Base-by-base conservation (phyloP, 441 rosid genomes). In the Erodium texanum region DNA sequence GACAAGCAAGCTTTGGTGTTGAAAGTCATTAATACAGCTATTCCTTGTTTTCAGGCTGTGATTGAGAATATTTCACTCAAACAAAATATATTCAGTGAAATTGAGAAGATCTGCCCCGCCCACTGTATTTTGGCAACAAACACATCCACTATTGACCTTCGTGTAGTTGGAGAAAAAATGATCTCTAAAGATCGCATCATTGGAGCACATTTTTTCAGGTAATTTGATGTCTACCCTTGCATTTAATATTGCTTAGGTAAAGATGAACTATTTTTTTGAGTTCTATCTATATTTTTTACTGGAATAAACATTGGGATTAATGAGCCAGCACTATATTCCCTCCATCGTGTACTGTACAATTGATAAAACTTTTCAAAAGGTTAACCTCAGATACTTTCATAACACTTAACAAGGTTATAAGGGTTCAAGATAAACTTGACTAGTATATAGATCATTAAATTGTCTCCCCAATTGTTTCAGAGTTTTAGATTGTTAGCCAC, bases 131-230 rank as follows among this genome's bases (percentile, higher is more conserved):
- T 93, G 84, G 96, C 99, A 50, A 78, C 93, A 66, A 93, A 93
- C 64, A 94, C 99, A 73, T 94, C 99, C 70, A 84, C 96, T 3
- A 88, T 91, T 62, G 93, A 89, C 79, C 87, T 94, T 65, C 79
- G 87, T 63, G 24, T 84, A 67, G 74, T 91, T 73, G 99, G 97
- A 54, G 89, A 88, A 76, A 91, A 86, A 80, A 88, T 83, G 36
- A 82, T 75, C 66, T 82, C 96, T 22, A 80, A 86, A 75, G 93
- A 84, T 76, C 92, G 96, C 66, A 87, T 93, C 29, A 77, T 93
- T 72, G 99, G 99, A 6, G 97, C 99, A 48, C 97, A 89, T 74
- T 93, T 93, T 85, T 93, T 93, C 89, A 93, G 99, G 99, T 89
- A 56, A 66, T 58, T 38, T 24, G 66, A 63, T 20, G 62, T 56